Base-by-base conservation (phyloP, 2,329 filamentous ascomycete genomes). In the Thielaviopsis musarum region DNA sequence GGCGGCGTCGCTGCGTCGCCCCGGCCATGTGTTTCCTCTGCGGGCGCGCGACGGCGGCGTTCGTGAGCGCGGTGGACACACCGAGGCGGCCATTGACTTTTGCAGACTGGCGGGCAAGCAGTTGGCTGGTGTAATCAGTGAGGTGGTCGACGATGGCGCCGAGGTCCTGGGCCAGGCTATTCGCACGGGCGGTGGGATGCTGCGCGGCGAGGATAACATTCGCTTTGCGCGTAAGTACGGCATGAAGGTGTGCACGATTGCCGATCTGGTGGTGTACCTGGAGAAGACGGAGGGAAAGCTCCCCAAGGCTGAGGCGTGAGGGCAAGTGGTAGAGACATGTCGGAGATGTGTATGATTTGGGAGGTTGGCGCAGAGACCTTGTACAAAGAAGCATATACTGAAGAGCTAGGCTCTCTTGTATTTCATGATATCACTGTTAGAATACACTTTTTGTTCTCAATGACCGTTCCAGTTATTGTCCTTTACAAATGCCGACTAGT, bases 161-260 rank as follows among this genome's bases (percentile, higher is more conserved):
- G 80, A 83, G 70, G 78, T 89, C 2, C 74, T 76, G 63, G 90
- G 89, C 0, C 77, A 77, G 67, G 79, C 88, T 0, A 74, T 87
- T 67, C 75, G 83, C 65, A 70, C 71, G 12, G 83, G 80, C 21
- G 80, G 84, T n/a, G 88, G 86, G 26, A 98, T 98, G 93, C 84
- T 97, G 83, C 76, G 90, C 65, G 82, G 89, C 64, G 89, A 95
- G 74, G 87, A 82, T 45, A 96, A 91, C 73, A 75, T 98, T 68
- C 80, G 77, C 56, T 98, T 98, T 77, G 93, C 90, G 28, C 82
- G 83, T 71, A 83, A 79, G 72, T 97, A 87, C 83, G 90, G 90
- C 4, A 75, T 98, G 65, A 93, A 87, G 75, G 89, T 95, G 61
- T 95, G 91, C 73, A 97, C 93, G 30, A 97, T 98, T 73, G 90